phyloP scores from a whole-genome alignment of 2,329 filamentous ascomycete genomes.

The Paraphaeosphaeria sporulosa region DNA sequence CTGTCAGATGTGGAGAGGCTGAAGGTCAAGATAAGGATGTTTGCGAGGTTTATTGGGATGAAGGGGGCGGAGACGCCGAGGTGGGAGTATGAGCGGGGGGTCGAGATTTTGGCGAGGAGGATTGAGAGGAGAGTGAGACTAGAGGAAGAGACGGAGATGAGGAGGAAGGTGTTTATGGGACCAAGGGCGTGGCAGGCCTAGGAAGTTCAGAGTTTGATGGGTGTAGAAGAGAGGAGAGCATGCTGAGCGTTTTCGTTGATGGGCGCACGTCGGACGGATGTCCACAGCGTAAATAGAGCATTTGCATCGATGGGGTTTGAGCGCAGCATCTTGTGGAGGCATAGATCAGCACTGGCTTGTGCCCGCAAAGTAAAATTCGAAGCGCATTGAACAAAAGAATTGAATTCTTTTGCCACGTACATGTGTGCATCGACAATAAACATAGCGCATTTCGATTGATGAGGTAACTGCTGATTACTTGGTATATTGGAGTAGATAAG shows the following conservation, averaged over 20 bases:
- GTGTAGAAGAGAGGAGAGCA: not conserved
- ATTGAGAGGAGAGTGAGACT: slow-evolving; percentile 32
- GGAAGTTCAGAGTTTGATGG: not conserved
- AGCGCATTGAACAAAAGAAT: not conserved
- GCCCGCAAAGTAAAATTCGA: not conserved
- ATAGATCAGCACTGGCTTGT: not conserved
- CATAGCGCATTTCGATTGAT: too few species aligned
- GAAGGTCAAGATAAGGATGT: slow-evolving; percentile 69
- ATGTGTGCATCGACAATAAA: too few species aligned
- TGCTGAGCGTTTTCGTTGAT: not conserved
- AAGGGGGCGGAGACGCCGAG: slow-evolving; percentile 66
- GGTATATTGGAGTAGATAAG: too few species aligned
- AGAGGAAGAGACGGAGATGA: slow-evolving; percentile 23
- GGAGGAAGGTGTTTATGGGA: slow-evolving; percentile 24
- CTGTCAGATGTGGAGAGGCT: slow-evolving; percentile 51
- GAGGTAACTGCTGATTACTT: too few species aligned
- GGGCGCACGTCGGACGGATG: not conserved
- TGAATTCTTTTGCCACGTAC: too few species aligned
- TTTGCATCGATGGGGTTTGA: not conserved
- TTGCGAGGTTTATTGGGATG: slow-evolving; percentile 78
- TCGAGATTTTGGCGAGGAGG: slow-evolving; percentile 41
- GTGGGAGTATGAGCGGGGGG: slow-evolving; percentile 54
- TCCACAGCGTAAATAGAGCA: not conserved
- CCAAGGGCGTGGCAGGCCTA: slow-evolving; percentile 14
- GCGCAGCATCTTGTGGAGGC: not conserved